Evolutionary conservation across 495 filamentous ascomycete species (phyloP).

Genomic region (Neurospora pannonica): DNA sequence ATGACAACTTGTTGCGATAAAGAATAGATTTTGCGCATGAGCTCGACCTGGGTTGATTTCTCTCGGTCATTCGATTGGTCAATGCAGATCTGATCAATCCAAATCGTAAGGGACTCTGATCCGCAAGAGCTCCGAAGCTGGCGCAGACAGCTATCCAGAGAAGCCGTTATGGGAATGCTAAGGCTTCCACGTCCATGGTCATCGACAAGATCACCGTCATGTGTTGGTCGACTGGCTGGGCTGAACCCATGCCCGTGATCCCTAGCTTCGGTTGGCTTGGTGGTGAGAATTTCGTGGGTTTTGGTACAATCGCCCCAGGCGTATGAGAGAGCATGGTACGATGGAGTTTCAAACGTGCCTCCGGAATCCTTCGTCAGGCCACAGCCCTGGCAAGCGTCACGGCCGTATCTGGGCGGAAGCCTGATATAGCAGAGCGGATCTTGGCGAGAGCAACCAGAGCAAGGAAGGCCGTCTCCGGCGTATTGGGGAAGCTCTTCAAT

Average conservation of each 20-base stretch:
- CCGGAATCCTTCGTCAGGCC: slow-evolving; percentile 29
- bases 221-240: background rate
- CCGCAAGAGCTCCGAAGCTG: background rate
- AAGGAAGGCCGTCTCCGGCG: background rate
- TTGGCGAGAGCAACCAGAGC: background rate
- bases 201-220: background rate
- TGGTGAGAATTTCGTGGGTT: background rate
- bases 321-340: background rate
- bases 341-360: background rate
- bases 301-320: background rate
- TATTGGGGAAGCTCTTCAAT: background rate
- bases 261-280: background rate
- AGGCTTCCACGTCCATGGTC: background rate
- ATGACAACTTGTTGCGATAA: background rate
- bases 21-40: background rate
- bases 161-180: background rate
- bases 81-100: background rate
- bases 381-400: background rate
- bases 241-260: background rate
- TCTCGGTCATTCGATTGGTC: background rate
- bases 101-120: background rate
- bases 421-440: background rate
- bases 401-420: background rate
- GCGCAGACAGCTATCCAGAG: background rate
- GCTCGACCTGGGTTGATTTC: background rate